Evolutionary conservation across 164 flowering plant species (phyloP), one percentile per base, ranked within the genome.

Genomic region (Dillenia suffruticosa): DNA sequence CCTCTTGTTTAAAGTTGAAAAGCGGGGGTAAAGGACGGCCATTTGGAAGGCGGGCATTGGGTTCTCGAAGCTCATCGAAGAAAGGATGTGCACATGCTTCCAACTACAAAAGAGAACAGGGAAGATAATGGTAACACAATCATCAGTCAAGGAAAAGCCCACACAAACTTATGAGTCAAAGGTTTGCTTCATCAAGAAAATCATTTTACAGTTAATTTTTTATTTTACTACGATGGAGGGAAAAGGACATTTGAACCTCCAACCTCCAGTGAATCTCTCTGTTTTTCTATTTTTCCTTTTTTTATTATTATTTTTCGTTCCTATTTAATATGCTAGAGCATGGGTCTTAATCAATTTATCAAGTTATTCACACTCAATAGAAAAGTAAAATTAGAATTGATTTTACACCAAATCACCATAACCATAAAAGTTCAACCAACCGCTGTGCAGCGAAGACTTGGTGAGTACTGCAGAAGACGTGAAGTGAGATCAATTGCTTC

Each of bases 401-500:
- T 40, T 17, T 10, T n/a, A 57, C 2, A 49, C 16, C 48, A 49
- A 26, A 8, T 40, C 5, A 24, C 49, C 9, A 48, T 45, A 44
- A 54, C 26, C 54, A 64, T 24, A 9, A 46, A 44, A 62, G 16
- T 65, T 52, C 16, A 67, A 81, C 93, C 78, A 64, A 92, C 98
- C 11, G 98, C 95, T 52, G 89, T 88, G 81, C 98, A 92, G 56
- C 98, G 98, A 65, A 92, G 96, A 76, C 88, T 90, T 12, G 98
- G 98, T 47, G 98, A 92, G 64, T 92, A 92, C 51, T 92, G 98
- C 52, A 92, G 89, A 62, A 92, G 87, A 22, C 98, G 77, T 47
- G 98, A 92, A 45, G 93, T 86, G 67, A 92, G 98, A 72, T 92
- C 98, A 67, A 92, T 90, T 40, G 98, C 98, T 81, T 92, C 98